Base-by-base conservation (phyloP, 2,329 filamentous ascomycete species). In the Sclerotinia minor region DNA sequence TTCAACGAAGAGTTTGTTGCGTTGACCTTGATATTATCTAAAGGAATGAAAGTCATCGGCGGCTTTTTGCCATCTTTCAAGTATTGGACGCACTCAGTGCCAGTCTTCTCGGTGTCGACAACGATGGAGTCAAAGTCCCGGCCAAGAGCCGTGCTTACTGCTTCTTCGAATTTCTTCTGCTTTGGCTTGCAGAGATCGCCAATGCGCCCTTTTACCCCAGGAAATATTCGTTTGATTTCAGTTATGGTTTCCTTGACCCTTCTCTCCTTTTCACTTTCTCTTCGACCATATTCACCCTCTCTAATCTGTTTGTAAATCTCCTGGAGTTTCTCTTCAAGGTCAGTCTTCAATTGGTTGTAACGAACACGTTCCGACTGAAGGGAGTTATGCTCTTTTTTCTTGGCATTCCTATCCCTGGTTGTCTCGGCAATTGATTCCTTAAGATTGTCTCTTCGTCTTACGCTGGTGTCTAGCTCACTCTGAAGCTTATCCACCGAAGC, bases 1-100 rank as follows among this genome's bases (percentile, higher is more conserved):
- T 97, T 97, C 72, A 99, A 83, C 69, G 92, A 94, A 6, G 92
- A 91, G 77, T 96, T 96, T 69, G 95, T 87, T 15, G 92, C 89
- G 77, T 92, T 94, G 76, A 97, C 94, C 76, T 98, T 96, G 78
- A 99, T 97, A 64, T 96, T 97, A 81, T 99, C 95, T 24, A 99
- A 84, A 0, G 95, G 95, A 71, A 98, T 94, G 78, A 99, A 98
- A 1, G 92, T 97, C 80, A 95, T 92, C 68, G 94, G 92, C 8
- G 91, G 87, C 65, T 91, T 89, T 67, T 92, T 89, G 77, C 97
- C 92, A 72, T 97, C 92, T 74, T 95, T 95, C 68, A 99, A 86
- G 75, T 97, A 96, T 73, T 95, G 88, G 67, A 99, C 95, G 78
- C 95, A 99, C 74, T 97, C 93, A 69, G 93, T 89, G 38, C 92